These are phyloP conservation scores for Pythium folliculosum DNA, from an alignment of 352 stramenopile species.

Conservation along the genomic window DNA sequence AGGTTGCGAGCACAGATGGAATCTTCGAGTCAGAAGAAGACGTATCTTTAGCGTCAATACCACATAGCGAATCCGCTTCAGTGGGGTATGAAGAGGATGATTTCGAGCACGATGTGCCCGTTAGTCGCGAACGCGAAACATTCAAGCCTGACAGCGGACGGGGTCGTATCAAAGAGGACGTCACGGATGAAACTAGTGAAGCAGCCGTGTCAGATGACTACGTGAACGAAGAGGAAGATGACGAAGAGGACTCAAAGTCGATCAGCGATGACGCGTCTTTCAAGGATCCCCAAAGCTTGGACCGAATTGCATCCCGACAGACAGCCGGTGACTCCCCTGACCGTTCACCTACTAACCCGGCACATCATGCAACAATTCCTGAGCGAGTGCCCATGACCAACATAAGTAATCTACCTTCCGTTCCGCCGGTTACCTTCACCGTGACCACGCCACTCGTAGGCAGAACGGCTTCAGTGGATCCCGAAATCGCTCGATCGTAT, in stretches of 20 bases:
- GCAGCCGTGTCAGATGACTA: constrained; percentile 2
- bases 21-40: not conserved
- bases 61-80: constrained; percentile 5
- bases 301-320: not conserved
- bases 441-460: not conserved
- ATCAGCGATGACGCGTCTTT: not conserved
- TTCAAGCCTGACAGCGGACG: not conserved
- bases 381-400: not conserved
- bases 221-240: not conserved
- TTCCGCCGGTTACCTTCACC: not conserved
- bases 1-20: not conserved
- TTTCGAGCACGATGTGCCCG: constrained; percentile 33
- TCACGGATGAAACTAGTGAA: constrained; percentile 3
- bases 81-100: constrained; percentile 36
- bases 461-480: not conserved
- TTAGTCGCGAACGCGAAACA: not conserved
- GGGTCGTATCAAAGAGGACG: not conserved
- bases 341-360: no score
- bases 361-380: not conserved
- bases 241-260: not conserved
- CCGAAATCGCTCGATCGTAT: constrained; percentile 34
- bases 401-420: not conserved
- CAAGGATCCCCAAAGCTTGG: not conserved
- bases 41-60: not conserved
- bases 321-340: not conserved